Evolutionary conservation across 176 grass and related monocot species (phyloP).

Genomic region (Oryza coarctata): DNA sequence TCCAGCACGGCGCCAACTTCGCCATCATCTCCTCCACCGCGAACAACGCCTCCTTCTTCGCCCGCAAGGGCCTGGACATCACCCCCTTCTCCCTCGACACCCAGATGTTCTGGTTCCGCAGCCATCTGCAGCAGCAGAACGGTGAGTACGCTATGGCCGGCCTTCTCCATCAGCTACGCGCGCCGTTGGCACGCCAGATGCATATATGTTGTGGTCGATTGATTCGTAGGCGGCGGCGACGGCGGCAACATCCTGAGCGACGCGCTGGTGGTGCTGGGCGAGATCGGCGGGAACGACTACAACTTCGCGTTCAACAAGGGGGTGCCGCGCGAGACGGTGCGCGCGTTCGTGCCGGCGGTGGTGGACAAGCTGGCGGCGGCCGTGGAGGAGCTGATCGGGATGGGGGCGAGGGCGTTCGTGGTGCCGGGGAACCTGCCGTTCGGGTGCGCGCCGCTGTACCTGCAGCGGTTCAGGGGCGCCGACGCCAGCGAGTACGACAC

Average conservation of each 20-base stretch:
- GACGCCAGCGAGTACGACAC: slow-evolving; percentile 43
- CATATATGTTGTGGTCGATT: neutral
- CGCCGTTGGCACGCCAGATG: neutral
- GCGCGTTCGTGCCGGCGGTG: slow-evolving; percentile 44
- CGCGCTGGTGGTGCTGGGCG: slow-evolving; percentile 57
- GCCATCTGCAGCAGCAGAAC: slow-evolving; percentile 4
- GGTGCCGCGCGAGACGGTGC: slow-evolving; percentile 18
- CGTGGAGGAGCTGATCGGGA: slow-evolving; percentile 58
- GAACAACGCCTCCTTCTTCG: slow-evolving; percentile 55
- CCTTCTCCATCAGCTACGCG: neutral
- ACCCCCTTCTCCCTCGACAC: slow-evolving; percentile 34
- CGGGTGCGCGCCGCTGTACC: slow-evolving; percentile 63
- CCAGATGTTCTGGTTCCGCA: slow-evolving; percentile 54
- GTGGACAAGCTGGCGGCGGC: slow-evolving; percentile 42
- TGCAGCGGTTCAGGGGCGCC: slow-evolving; percentile 40
- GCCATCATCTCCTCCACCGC: slow-evolving; percentile 60
- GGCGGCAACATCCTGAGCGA: slow-evolving; percentile 6
- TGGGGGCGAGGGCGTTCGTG: slow-evolving; percentile 63
- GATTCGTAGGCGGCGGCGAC: neutral
- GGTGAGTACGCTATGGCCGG: neutral
- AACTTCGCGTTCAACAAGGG: slow-evolving; percentile 45
- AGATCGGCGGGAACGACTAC: slow-evolving; percentile 78
- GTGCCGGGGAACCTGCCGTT: slow-evolving; percentile 81
- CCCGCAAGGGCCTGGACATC: slow-evolving; percentile 34
- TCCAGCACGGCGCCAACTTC: slow-evolving; percentile 60